Evolutionary conservation across 331 rosid species (phyloP), one percentile per base, ranked within the genome.

Genomic region (Malus hybrid): DNA sequence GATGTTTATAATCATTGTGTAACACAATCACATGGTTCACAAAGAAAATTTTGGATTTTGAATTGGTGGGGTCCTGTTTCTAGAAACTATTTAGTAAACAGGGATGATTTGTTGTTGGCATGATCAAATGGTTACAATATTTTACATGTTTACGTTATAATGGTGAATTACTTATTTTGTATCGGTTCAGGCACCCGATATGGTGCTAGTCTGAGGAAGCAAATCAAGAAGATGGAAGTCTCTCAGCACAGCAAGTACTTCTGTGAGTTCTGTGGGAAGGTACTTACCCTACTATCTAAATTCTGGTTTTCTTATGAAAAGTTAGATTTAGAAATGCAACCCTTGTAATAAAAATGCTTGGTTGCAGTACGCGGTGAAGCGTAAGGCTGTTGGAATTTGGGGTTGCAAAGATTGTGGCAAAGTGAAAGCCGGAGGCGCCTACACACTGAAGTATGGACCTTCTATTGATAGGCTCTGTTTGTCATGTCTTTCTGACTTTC

Each of bases 191-290:
- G 96, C 77, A 89, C 96, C 62, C 85, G 96, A 63, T 91, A 91
- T 86, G 97, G 97, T 88, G 97, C 97, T 73, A 91, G 97, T 89
- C 20, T 91, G 63, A 83, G 96, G 87, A 91, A 89, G 85, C 97
- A 91, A 71, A 91, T 91, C 70, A 91, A 91, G 87, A 91, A 87
- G 90, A 91, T 91, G 97, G 97, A 91, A 66, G 91, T 91, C 32
- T 87, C 90, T 75, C 97, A 91, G 78, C 94, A 91, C 80, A 87
- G 91, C 76, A 91, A 88, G 77, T 89, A 79, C 76, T 89, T 89
- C 76, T 89, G 97, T 3, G 97, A 89, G 75, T 91, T 91, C 67
- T 89, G 97, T 7, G 97, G 97, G 69, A 91, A 91, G 97, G 97
- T 91, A 88, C 4, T 39, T 4, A 10, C 65, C 19, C 34, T 65